A percentile compares a stretch with the other conserved stretches of the same genome.
phyloP scores from a whole-genome alignment of 1,284 basidiomycete genomes.

The Singerocomus inundabilis region DNA sequence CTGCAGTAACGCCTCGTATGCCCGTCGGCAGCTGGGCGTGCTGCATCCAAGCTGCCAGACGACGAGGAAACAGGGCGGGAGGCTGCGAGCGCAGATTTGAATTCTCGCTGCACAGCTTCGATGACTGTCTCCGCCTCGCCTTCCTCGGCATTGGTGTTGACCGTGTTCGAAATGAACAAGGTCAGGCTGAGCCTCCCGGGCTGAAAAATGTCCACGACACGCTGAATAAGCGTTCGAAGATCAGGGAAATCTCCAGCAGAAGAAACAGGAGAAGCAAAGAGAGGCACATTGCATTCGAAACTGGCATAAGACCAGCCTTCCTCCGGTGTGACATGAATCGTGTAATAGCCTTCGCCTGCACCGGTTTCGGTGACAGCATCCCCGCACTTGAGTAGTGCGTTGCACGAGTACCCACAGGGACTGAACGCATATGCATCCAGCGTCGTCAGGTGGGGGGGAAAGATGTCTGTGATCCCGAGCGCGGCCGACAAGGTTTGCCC shows the following conservation, averaged over 20 bases:
- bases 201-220: conserved; percentile 91
- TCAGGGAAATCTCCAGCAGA: conserved; percentile 58
- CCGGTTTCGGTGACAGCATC: conserved; percentile 28
- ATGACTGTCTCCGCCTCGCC: conserved; percentile 52
- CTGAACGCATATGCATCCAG: conserved; percentile 94
- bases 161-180: conserved; percentile 82
- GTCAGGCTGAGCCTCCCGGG: conserved; percentile 88
- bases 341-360: conserved; percentile 87
- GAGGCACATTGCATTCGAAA: conserved; percentile 98
- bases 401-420: conserved; percentile 97
- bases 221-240: conserved; percentile 77
- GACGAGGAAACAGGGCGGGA: conserved; percentile 25
- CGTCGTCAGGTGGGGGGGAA: conserved; percentile 75
- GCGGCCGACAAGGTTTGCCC: conserved; percentile 68
- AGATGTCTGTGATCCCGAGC: conserved; percentile 84
- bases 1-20: conserved; percentile 51
- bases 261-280: conserved; percentile 44
- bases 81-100: conserved; percentile 56
- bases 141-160: conserved; percentile 48
- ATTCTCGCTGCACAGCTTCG: conserved; percentile 68
- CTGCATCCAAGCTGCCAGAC: conserved; percentile 14
- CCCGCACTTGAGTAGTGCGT: conserved; percentile 81
- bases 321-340: conserved; percentile 98
- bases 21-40: conserved; percentile 14
- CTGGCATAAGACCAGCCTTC: conserved; percentile 96